phyloP scores from a whole-genome alignment of 441 rosid genomes.

The Aleurites moluccanus region DNA sequence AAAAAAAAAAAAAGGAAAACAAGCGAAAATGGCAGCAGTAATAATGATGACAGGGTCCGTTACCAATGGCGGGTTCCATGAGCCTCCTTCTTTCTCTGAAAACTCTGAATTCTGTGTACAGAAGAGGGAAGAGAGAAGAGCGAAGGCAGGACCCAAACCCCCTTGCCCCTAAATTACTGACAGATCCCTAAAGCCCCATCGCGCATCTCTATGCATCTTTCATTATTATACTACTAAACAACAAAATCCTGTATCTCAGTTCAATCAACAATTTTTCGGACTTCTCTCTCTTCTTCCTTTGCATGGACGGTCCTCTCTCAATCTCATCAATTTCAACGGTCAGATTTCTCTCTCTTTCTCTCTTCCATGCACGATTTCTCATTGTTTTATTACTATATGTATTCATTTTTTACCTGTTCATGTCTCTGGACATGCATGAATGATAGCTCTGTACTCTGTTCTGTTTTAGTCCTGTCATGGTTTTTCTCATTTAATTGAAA shows the following conservation, averaged over 20 bases:
- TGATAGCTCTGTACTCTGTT: neutral
- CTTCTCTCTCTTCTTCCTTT: constrained; percentile 14
- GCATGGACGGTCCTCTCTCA: constrained; percentile 39
- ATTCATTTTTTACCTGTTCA: neutral
- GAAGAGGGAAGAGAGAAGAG: constrained; percentile 3
- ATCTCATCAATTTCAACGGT: constrained; percentile 40
- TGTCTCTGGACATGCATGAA: neutral
- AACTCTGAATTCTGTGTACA: constrained; percentile 8
- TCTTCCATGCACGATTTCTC: neutral
- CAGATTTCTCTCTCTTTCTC: constrained; percentile 28
- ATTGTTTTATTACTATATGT: neutral
- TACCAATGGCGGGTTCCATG: constrained; percentile 49
- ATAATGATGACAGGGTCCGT: constrained; percentile 25
- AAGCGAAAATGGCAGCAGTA: neutral
- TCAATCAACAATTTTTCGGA: constrained; percentile 9
- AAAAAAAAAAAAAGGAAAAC: neutral
- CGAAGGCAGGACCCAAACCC: neutral
- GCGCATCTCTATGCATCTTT: constrained; percentile 32
- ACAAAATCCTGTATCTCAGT: constrained; percentile 26
- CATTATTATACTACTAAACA: neutral
- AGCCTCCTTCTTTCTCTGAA: constrained; percentile 28
- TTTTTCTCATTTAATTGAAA: constrained; percentile 3
- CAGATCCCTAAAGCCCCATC: constrained; percentile 13
- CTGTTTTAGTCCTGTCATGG: neutral
- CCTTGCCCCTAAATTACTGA: neutral